Evolutionary conservation across 2,329 filamentous ascomycete genomes (phyloP).

Genomic region (Alternaria viburni): DNA sequence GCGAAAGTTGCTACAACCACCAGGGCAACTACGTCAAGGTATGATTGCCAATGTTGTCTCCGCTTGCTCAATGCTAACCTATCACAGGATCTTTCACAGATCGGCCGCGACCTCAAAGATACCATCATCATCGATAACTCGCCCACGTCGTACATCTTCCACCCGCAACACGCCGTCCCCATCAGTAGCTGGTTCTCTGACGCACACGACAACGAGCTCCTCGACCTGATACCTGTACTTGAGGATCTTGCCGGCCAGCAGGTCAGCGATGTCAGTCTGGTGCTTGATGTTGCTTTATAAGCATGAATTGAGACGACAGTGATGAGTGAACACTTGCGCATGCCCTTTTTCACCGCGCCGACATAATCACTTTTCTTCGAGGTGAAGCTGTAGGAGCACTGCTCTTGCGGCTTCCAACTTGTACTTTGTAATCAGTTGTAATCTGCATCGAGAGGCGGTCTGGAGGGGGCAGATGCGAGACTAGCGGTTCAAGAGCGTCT

Average conservation of each 20-base stretch:
- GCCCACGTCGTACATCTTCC: constrained; percentile 98
- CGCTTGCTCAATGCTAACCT: background rate
- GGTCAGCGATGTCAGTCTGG: constrained; percentile 94
- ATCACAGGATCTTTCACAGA: constrained; percentile 83
- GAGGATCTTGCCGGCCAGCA: constrained; percentile 90
- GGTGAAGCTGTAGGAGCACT: constrained; percentile 5
- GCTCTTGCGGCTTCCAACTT: constrained; percentile 18
- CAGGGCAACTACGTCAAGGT: constrained; percentile 98
- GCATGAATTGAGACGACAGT: constrained; percentile 20
- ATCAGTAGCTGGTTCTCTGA: constrained; percentile 99
- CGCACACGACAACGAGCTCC: constrained; percentile 96
- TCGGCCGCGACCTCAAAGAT: constrained; percentile 92
- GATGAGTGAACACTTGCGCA: constrained; percentile 32
- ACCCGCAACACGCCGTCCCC: constrained; percentile 96
- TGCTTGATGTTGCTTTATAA: constrained; percentile 84
- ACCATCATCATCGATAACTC: constrained; percentile 99
- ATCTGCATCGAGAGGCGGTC: constrained; percentile 42
- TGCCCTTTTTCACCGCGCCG: constrained; percentile 30
- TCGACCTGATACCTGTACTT: constrained; percentile 96
- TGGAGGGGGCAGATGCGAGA: constrained; percentile 8
- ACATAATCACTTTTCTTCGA: constrained; percentile 27
- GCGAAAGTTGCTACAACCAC: constrained; percentile 98
- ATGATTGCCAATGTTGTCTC: constrained; percentile 12
- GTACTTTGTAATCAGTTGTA: constrained; percentile 51
- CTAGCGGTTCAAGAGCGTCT: background rate